A percentile compares a stretch with the other conserved stretches of the same genome.
Conservation (phyloP, 2,329 filamentous ascomycete species). For the Penicillium aurantiogriseum region DNA sequence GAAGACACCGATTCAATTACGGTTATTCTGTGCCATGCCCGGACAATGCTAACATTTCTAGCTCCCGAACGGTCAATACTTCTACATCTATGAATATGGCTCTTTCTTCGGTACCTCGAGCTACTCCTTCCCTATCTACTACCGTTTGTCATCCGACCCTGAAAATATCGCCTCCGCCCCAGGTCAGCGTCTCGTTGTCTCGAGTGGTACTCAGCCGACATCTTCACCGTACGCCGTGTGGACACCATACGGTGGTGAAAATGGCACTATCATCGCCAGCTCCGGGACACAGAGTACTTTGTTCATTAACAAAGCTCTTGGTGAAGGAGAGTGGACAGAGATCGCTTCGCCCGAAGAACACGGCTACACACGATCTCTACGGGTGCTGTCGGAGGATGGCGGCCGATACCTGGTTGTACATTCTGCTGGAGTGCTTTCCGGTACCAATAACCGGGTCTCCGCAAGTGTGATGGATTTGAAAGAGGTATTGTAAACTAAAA, state of each 20-base stretch:
- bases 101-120: slow-evolving; percentile 30
- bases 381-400: slow-evolving; percentile 42
- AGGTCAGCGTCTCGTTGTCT: slow-evolving; percentile 44
- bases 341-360: slow-evolving; percentile 41
- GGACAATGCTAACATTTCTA: slow-evolving; percentile 20
- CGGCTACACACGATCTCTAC: slow-evolving; percentile 50
- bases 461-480: slow-evolving; percentile 21
- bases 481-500: background rate
- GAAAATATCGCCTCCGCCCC: slow-evolving; percentile 46
- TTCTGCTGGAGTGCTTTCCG: slow-evolving; percentile 20
- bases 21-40: background rate
- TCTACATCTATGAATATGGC: slow-evolving; percentile 65
- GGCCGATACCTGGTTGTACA: slow-evolving; percentile 21
- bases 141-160: slow-evolving; percentile 50
- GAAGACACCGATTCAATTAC: too few relatives aligned
- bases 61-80: slow-evolving; percentile 60
- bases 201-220: slow-evolving; percentile 44
- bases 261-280: slow-evolving; percentile 52
- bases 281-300: slow-evolving; percentile 43
- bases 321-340: slow-evolving; percentile 48
- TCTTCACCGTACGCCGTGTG: slow-evolving; percentile 55
- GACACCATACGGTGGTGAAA: slow-evolving; percentile 48
- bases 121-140: slow-evolving; percentile 53
- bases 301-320: slow-evolving; percentile 50
- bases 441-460: slow-evolving; percentile 23